Evolutionary conservation across 495 filamentous ascomycete species (phyloP).

Genomic region (Penicillium egyptiacum): DNA sequence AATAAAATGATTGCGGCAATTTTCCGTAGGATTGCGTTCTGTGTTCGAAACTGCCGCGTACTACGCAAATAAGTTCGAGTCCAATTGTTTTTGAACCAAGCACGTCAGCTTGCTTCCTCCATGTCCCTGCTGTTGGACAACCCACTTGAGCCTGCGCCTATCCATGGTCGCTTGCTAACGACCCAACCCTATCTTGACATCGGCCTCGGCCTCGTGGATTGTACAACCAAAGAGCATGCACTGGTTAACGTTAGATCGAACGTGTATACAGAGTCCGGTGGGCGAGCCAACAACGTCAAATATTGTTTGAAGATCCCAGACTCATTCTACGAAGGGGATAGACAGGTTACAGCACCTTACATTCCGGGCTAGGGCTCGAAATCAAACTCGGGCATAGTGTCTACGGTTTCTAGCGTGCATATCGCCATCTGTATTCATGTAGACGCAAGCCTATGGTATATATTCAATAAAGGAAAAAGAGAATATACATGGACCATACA

Average conservation of each 20-base stretch:
- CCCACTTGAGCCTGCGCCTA: neutral
- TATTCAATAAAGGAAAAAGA: no score
- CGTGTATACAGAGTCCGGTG: neutral
- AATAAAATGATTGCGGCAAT: neutral
- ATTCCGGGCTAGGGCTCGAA: neutral
- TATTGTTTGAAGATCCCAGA: neutral
- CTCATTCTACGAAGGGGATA: neutral
- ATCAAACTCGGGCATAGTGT: neutral
- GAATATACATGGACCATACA: neutral
- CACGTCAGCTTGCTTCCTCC: neutral
- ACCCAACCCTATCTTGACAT: neutral
- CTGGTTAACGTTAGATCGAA: neutral
- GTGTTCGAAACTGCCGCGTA: neutral
- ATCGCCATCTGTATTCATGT: neutral
- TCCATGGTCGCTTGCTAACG: neutral
- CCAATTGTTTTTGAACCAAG: neutral
- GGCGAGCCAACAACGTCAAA: neutral
- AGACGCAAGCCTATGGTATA: no score
- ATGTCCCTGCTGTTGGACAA: neutral
- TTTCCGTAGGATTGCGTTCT: neutral
- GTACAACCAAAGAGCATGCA: no score
- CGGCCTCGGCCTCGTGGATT: neutral
- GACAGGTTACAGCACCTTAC: neutral
- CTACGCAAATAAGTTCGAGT: neutral
- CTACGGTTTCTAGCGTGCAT: no score